These are phyloP conservation scores for Leishmania aethiopica DNA, from an alignment of 208 protist genomes.

Conservation along the genomic window DNA sequence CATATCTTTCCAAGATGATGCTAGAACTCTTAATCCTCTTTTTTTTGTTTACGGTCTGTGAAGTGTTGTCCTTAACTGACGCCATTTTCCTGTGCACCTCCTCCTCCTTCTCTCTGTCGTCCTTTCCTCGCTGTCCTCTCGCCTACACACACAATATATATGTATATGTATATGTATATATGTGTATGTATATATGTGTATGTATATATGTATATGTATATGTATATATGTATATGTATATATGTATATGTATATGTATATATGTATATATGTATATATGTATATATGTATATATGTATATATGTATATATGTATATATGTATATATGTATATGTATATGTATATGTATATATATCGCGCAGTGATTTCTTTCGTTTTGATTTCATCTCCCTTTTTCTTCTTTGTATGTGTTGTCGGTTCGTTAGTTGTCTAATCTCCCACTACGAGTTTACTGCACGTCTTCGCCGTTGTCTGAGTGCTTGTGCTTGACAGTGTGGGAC, in stretches of 20 bases:
- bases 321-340: too few species aligned
- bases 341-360: not conserved
- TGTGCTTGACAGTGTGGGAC: not conserved
- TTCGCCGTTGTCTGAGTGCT: not conserved
- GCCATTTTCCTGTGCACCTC: conserved; percentile 4
- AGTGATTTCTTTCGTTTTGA: not conserved
- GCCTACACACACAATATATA: too few species aligned
- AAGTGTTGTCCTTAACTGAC: not conserved
- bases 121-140: not conserved
- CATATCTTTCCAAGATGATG: not conserved
- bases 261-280: not conserved
- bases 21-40: not conserved
- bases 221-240: too few species aligned
- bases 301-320: not conserved
- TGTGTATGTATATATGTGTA: too few species aligned
- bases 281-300: too few species aligned
- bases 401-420: not conserved
- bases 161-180: too few species aligned
- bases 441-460: too few species aligned
- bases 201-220: not conserved
- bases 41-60: not conserved
- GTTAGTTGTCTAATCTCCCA: not conserved
- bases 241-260: not conserved
- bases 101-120: too few species aligned
- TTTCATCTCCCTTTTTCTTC: not conserved